Percentiles rank a stretch among this genome's conserved stretches.
Evolutionary conservation across 2,329 filamentous ascomycete species (phyloP).

Genomic region (Fusarium subglutinans): DNA sequence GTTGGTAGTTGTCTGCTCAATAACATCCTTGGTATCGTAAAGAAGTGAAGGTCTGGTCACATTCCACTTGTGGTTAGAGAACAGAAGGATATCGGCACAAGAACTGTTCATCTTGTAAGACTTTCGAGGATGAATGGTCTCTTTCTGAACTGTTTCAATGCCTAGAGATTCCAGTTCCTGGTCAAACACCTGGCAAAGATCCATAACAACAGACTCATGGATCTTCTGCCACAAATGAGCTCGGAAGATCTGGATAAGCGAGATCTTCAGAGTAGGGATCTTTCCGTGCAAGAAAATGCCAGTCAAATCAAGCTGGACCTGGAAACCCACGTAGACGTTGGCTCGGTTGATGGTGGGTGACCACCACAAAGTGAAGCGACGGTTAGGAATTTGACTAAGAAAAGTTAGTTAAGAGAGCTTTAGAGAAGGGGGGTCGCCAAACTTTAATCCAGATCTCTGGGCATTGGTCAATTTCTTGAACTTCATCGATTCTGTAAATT

Average conservation of each 20-base stretch:
- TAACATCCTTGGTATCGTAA: conserved; percentile 95
- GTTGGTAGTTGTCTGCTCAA: conserved; percentile 93
- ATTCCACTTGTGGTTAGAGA: conserved; percentile 99
- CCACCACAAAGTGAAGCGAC: conserved; percentile 99
- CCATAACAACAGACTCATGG: conserved; percentile 98
- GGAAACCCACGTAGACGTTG: conserved; percentile 99
- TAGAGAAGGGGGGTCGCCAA: too few relatives aligned
- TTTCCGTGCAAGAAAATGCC: conserved; percentile 99
- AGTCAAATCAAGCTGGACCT: conserved; percentile 96
- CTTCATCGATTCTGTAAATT: too few relatives aligned
- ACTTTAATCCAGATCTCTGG: too few relatives aligned
- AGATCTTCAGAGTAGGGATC: conserved; percentile 97
- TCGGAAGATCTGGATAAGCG: conserved; percentile 98
- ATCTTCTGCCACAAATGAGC: conserved; percentile 99
- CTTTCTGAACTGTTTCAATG: conserved; percentile 98
- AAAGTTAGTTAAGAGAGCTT: too few relatives aligned
- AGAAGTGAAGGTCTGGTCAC: conserved; percentile 92
- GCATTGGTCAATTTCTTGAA: too few relatives aligned
- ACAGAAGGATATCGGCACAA: conserved; percentile 95
- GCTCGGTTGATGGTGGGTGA: conserved; percentile 91
- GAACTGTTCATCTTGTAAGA: conserved; percentile 99
- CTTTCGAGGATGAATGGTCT: conserved; percentile 98
- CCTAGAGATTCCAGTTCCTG: conserved; percentile 95
- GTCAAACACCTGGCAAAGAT: conserved; percentile 97
- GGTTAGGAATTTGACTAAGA: conserved; percentile 99